These are phyloP conservation scores for Annona squamosa DNA, from an alignment of 164 flowering plant species.

Conservation along the genomic window DNA sequence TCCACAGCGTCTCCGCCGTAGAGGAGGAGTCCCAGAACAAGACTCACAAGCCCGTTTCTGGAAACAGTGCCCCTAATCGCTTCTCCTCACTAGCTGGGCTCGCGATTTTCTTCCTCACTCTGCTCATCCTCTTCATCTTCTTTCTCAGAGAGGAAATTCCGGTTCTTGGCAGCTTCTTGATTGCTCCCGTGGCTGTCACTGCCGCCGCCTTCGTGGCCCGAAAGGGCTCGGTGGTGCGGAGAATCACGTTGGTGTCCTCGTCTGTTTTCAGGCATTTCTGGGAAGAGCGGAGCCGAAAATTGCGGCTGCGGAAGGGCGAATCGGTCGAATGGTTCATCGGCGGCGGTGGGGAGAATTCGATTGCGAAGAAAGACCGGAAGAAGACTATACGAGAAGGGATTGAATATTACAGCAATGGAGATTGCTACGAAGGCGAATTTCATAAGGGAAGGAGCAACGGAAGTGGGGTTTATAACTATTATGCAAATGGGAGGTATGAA, in stretches of 20 bases:
- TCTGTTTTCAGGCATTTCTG: conserved; percentile 20
- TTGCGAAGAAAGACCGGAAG: conserved; percentile 11
- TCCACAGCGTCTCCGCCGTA: conserved; percentile 53
- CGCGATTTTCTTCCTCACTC: conserved; percentile 7
- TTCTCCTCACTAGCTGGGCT: not conserved
- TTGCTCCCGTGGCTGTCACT: conserved; percentile 57
- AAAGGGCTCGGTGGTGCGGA: conserved; percentile 30
- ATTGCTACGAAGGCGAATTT: conserved; percentile 89
- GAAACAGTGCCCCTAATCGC: not conserved
- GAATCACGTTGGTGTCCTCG: conserved; percentile 5
- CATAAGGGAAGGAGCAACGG: conserved; percentile 74
- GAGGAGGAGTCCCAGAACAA: conserved; percentile 27
- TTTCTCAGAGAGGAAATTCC: conserved; percentile 39
- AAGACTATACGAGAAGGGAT: conserved; percentile 50
- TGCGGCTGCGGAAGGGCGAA: conserved; percentile 23
- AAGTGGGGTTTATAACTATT: conserved; percentile 79
- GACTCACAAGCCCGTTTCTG: conserved; percentile 24
- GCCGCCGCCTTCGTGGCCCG: conserved; percentile 35
- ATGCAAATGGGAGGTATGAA: conserved; percentile 74
- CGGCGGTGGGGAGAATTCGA: not conserved
- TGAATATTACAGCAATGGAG: conserved; percentile 84
- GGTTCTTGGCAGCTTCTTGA: conserved; percentile 53
- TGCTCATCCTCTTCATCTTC: conserved; percentile 25
- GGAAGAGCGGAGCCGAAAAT: conserved; percentile 23
- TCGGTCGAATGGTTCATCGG: conserved; percentile 84